Base-by-base conservation (phyloP, 116 monocot species). In the Zostera marina region DNA sequence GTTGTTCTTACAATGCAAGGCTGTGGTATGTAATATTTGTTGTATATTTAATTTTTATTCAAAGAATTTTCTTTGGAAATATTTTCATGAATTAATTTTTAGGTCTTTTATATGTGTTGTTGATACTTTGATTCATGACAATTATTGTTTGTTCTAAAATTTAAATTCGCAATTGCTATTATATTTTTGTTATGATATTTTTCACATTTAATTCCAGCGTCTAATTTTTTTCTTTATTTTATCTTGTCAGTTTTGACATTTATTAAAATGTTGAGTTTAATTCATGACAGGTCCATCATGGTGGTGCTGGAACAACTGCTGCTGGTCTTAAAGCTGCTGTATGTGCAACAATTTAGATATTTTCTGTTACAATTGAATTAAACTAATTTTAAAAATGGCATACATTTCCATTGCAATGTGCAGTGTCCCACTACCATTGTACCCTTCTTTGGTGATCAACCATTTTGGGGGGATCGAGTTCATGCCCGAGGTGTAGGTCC, bases 361-460 rank as follows among this genome's bases (percentile, higher is more conserved):
- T 45, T 39, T 22, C 17, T 49, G 15, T 16, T 49, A 4, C 20
- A 17, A 15, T 16, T 49, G 26, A 26, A 26, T 2, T 26, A 26
- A 26, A 26, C 26, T 26, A 4, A 26, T 26, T 26, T 26, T 26
- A 26, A 1, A 26, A 26, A 1, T 26, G 26, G 4, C 26, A 4
- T 26, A 26, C 26, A 4, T 26, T 26, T 39, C 38, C 7, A 25
- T 55, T 19, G 14, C 9, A 24, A 26, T 58, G 42, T 49, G 49
- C 52, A 99, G 99, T 99, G 99, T 51, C 99, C 99, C 44, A 99
- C 99, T 26, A 77, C 91, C 11, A 68, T 99, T 58, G 90, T 87
- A 68, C 99, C 99, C 20, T 99, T 99, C 73, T 99, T 99, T 76
- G 99, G 99, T 44, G 99, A 99, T 54, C 99, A 99, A 61, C 87